phyloP scores from a whole-genome alignment of 2,329 filamentous ascomycete species.

The Hirsutella minnesotensis region DNA sequence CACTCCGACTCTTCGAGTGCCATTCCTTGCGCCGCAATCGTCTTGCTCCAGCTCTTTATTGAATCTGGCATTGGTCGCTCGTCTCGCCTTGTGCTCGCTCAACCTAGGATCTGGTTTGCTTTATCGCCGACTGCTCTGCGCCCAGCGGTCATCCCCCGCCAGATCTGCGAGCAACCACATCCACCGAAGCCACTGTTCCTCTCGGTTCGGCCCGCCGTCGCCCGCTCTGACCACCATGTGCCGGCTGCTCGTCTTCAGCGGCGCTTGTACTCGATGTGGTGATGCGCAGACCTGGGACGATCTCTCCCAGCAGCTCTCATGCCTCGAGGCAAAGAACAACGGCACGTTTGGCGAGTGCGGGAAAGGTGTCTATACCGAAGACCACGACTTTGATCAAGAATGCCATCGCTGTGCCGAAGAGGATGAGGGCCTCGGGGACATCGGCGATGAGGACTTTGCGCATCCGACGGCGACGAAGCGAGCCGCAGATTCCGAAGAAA shows the following conservation, averaged over 20 bases:
- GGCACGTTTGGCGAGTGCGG: conserved; percentile 31
- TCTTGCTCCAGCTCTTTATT: no score
- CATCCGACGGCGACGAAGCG: conserved; percentile 4
- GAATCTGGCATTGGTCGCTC: no score
- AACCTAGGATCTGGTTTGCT: no score
- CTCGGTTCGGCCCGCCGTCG: not conserved
- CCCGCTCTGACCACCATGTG: conserved; percentile 24
- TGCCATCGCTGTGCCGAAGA: conserved; percentile 30
- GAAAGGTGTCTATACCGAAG: conserved; percentile 26
- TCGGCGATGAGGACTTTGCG: conserved; percentile 18
- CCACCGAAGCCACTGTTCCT: not conserved
- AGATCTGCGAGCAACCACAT: not conserved
- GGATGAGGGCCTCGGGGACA: conserved; percentile 29
- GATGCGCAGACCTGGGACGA: conserved; percentile 29
- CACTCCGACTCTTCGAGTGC: not conserved
- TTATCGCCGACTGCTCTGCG: no score
- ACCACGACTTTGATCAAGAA: conserved; percentile 35
- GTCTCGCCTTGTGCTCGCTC: no score
- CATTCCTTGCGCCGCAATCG: no score
- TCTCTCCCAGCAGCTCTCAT: conserved; percentile 32
- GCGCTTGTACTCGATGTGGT: conserved; percentile 30
- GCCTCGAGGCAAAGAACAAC: conserved; percentile 36
- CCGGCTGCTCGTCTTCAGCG: conserved; percentile 31
- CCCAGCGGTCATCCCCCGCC: no score
- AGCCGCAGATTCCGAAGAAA: conserved; percentile 10